Percentiles rank a stretch among this genome's conserved stretches.
Conservation (phyloP, 805 yeast species). For the Ogataea pignaliae region DNA sequence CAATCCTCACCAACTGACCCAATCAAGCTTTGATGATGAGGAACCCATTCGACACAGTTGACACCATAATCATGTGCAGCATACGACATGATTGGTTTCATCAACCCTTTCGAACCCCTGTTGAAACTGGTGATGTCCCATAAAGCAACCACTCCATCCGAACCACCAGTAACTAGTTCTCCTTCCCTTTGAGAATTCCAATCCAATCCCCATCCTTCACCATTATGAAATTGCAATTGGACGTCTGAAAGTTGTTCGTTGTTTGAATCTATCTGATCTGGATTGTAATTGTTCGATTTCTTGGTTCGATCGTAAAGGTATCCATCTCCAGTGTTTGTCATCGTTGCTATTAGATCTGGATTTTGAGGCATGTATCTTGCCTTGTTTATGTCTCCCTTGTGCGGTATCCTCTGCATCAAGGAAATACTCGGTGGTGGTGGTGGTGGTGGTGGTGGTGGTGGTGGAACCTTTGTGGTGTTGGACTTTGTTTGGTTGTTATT, state of each 20-base stretch:
- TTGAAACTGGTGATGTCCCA: conserved; percentile 53
- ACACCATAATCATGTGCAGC: conserved; percentile 42
- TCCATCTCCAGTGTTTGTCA: conserved; percentile 60
- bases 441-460: background rate
- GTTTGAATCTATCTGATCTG: conserved; percentile 22
- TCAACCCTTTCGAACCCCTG: conserved; percentile 5
- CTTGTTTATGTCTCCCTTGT: conserved; percentile 67
- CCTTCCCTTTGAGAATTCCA: conserved; percentile 74
- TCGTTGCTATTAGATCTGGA: conserved; percentile 74
- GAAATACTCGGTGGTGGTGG: conserved; percentile 7
- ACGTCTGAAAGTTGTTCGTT: conserved; percentile 23
- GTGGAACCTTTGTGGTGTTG: background rate
- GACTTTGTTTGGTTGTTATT: background rate
- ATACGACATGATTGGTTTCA: conserved; percentile 15
- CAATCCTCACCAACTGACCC: conserved; percentile 67
- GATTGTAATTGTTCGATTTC: conserved; percentile 47
- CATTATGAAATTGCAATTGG: conserved; percentile 26
- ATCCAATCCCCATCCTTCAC: conserved; percentile 65
- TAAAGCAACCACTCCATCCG: conserved; percentile 57
- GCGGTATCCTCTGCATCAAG: conserved; percentile 55
- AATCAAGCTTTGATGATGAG: conserved; percentile 55
- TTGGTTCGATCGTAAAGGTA: conserved; percentile 79
- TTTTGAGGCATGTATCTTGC: conserved; percentile 79
- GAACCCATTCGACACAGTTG: conserved; percentile 71
- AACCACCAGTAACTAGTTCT: conserved; percentile 51